Base-by-base conservation (phyloP, 2,329 filamentous ascomycete genomes). In the Rugonectria rugulosa region DNA sequence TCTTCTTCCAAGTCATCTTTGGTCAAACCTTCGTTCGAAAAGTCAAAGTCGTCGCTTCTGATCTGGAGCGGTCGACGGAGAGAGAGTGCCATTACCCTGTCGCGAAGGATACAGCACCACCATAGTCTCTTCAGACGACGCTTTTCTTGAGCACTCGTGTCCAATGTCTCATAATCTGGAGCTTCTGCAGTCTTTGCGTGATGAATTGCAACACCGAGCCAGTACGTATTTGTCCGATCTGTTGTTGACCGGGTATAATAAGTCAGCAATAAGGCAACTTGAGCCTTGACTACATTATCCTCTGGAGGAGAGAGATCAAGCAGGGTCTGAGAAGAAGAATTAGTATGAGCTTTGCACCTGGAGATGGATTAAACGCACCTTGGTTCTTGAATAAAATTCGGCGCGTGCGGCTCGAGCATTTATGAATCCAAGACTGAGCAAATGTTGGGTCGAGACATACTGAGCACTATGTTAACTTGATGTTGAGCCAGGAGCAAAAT, bases 91-190 rank as follows among this genome's bases (percentile, higher is more conserved):
- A 83, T 61, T 36, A 80, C 76, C 32, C 79, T 73, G 63, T 83
- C 80, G 15, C 81, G 76, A 10, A 83, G 69, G 29, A 82, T 72
- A 53, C 80, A 81, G 54, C 79, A 80, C 80, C 81, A 83, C 80
- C 80, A 83, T 5, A 83, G 67, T 1, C 81, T 71, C 65, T 82
- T 82, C 10, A 78, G 72, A 6, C 70, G 66, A 17, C 10, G 6
- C 37, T 45, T 51, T 17, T 23, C 5, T 29, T 46, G 31, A 12
- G 34, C 12, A 7, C 7, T 7, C 17, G 5, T 14, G 17, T 11
- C 19, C 21, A 27, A 24, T 3, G 2, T 43, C 2, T 53, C 3
- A n/a, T 49, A 57, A 15, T 45, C 29, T 20, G 49, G 24, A 27
- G 48, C 48, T 8, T 15, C 19, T 10, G 43, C 54, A n/a, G 24